phyloP scores from a whole-genome alignment of 2,329 filamentous ascomycete genomes.

The Colletotrichum ledebouriae region DNA sequence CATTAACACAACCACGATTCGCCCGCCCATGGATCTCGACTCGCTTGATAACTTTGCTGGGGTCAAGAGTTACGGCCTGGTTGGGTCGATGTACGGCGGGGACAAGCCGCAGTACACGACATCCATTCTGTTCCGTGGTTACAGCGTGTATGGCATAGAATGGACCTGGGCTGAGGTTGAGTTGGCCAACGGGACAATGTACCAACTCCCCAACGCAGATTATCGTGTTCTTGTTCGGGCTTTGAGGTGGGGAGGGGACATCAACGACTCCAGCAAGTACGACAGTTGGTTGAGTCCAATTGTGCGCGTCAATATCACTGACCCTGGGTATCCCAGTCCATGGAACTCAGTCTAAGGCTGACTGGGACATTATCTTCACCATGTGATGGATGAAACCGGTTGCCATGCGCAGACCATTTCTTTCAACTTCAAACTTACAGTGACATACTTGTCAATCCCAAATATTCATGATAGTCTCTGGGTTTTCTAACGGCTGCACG shows the following conservation, averaged over 20 bases:
- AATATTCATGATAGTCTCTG: not conserved
- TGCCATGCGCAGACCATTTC: too few species aligned
- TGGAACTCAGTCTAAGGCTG: conserved; percentile 20
- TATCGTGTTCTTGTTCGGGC: conserved; percentile 35
- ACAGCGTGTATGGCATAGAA: conserved; percentile 21
- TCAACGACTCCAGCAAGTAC: conserved; percentile 17
- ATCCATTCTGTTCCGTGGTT: conserved; percentile 28
- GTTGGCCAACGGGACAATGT: conserved; percentile 30
- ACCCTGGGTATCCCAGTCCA: conserved; percentile 28
- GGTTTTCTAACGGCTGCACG: too few species aligned
- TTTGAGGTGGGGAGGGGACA: conserved; percentile 19
- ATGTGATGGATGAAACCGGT: too few species aligned
- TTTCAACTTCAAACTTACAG: not conserved
- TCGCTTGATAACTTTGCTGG: conserved; percentile 26
- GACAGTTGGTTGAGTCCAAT: conserved; percentile 38
- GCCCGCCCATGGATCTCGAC: conserved; percentile 19
- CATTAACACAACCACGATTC: not conserved
- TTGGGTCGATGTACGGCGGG: conserved; percentile 30
- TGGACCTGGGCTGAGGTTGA: conserved; percentile 35
- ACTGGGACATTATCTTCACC: not conserved
- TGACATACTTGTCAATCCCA: not conserved
- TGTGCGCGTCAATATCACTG: conserved; percentile 26
- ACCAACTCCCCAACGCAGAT: conserved; percentile 35
- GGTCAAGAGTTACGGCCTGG: conserved; percentile 29
- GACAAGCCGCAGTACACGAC: conserved; percentile 18